phyloP scores from a whole-genome alignment of 768 basidiomycete genomes.

The Cantharellus cinnabarinus region DNA sequence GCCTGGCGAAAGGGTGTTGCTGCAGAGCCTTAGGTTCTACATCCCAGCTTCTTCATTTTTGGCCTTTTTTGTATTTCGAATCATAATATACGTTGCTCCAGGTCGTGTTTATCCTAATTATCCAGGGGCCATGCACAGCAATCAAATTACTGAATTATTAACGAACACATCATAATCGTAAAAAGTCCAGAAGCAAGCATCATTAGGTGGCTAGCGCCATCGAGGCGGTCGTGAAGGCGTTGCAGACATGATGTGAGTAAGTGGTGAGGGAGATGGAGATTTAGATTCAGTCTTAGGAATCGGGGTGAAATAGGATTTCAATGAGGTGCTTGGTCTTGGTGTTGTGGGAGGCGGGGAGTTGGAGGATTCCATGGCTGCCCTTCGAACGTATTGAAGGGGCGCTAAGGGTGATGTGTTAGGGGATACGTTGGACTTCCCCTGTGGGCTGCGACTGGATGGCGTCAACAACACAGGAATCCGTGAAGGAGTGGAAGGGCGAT shows the following conservation, averaged over 20 bases:
- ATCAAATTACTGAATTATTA: no score
- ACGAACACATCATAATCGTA: no score
- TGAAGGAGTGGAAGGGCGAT: slow-evolving; percentile 33
- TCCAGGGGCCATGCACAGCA: no score
- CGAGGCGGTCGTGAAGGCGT: not conserved
- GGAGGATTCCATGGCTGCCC: slow-evolving; percentile 28
- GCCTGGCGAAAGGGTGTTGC: not conserved
- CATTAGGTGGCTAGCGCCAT: not conserved
- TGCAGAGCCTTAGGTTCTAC: not conserved
- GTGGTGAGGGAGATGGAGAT: not conserved
- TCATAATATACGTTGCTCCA: not conserved
- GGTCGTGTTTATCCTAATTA: no score
- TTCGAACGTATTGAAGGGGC: slow-evolving; percentile 68
- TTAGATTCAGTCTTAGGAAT: no score
- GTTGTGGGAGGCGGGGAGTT: not conserved
- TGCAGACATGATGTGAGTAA: not conserved
- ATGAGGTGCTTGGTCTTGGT: not conserved
- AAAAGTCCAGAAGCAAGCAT: no score
- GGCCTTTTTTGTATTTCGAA: not conserved
- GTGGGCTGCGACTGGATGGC: not conserved
- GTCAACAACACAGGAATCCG: slow-evolving; percentile 22
- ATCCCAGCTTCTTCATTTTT: not conserved
- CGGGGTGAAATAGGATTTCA: not conserved
- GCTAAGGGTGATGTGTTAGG: slow-evolving; percentile 32
- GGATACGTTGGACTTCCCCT: not conserved